These are phyloP conservation scores for Grifola frondosa DNA, from an alignment of 1,284 basidiomycete species.

Conservation along the genomic window DNA sequence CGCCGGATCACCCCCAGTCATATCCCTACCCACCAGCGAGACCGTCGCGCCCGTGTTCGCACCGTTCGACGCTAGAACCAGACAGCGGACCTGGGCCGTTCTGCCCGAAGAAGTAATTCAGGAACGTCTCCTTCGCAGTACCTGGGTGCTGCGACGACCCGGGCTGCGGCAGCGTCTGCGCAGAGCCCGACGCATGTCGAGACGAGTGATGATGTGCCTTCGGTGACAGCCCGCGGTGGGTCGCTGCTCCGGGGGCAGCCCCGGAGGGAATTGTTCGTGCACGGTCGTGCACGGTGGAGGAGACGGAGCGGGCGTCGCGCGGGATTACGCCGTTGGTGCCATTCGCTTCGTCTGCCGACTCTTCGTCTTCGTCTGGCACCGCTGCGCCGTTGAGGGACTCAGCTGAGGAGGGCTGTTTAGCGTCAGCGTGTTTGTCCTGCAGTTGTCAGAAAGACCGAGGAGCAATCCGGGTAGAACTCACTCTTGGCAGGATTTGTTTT, in stretches of 20 bases:
- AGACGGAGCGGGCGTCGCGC: constrained; percentile 72
- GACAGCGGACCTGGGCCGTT: constrained; percentile 67
- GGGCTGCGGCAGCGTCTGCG: constrained; percentile 23
- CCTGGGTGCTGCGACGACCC: constrained; percentile 19
- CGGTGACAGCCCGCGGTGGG: constrained; percentile 38
- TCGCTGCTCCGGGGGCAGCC: constrained; percentile 18
- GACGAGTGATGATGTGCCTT: constrained; percentile 33
- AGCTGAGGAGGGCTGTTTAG: constrained; percentile 21
- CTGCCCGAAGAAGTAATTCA: constrained; percentile 95
- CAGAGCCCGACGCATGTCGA: constrained; percentile 34
- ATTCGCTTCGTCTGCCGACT: constrained; percentile 50
- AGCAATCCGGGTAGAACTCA: constrained; percentile 35
- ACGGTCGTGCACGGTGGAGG: constrained; percentile 79
- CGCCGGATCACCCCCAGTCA: constrained; percentile 50
- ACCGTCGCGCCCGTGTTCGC: constrained; percentile 15
- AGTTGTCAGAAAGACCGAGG: constrained; percentile 8
- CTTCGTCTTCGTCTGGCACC: constrained; percentile 57
- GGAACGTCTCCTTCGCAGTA: constrained; percentile 83
- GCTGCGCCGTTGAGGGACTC: constrained; percentile 45
- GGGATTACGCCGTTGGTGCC: constrained; percentile 52
- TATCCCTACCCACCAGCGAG: constrained; percentile 50
- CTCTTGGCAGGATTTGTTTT: constrained; percentile 48
- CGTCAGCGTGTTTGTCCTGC: constrained; percentile 18
- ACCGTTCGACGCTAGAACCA: constrained; percentile 47
- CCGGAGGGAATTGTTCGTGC: constrained; percentile 36